Evolutionary conservation across 805 yeast genomes (phyloP).

Genomic region (Nakazawaea holstii): DNA sequence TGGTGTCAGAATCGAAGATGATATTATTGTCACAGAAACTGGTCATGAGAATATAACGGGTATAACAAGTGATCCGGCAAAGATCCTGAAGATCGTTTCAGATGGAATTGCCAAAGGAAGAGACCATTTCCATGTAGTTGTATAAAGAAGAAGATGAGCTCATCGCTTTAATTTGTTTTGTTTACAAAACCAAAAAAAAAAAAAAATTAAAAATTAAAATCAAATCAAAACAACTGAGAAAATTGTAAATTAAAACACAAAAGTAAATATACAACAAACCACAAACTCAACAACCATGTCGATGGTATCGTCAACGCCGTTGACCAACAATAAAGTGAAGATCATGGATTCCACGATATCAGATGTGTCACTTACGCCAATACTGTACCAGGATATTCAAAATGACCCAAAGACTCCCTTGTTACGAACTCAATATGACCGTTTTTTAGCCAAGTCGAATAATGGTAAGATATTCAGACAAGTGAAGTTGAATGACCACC

Average conservation of each 20-base stretch:
- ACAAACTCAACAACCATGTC: not conserved
- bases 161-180: not conserved
- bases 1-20: conserved; percentile 98
- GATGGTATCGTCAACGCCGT: conserved; percentile 8
- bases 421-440: not conserved
- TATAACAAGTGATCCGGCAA: conserved; percentile 81
- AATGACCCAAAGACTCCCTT: not conserved
- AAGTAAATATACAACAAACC: not conserved
- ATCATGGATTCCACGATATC: not conserved
- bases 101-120: conserved; percentile 61
- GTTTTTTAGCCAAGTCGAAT: not conserved
- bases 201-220: not conserved
- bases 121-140: conserved; percentile 56
- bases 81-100: conserved; percentile 71
- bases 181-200: not conserved
- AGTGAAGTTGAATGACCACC: not conserved
- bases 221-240: not conserved
- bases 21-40: conserved; percentile 65
- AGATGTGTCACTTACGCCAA: not conserved
- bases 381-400: conserved; percentile 1
- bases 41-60: conserved; percentile 82
- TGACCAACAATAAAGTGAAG: not conserved
- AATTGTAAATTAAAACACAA: not conserved
- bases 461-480: not conserved
- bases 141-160: conserved; percentile 17